phyloP scores from a whole-genome alignment of 75 land plant species.

The Ceratopteris richardii region DNA sequence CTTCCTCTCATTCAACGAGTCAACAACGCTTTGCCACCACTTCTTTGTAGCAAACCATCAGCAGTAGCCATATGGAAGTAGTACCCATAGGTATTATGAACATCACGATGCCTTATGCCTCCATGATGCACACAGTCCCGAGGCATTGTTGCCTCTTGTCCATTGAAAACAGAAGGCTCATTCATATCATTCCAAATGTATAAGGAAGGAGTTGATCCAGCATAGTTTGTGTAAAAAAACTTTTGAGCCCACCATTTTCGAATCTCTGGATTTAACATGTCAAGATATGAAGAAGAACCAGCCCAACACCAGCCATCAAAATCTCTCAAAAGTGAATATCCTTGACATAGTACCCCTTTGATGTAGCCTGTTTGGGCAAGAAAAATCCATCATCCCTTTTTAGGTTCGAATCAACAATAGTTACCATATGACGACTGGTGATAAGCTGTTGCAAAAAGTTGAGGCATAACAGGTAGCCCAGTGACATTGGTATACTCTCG shows the following conservation, averaged over 20 bases:
- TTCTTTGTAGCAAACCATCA: constrained; percentile 74
- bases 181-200: constrained; percentile 99
- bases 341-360: constrained; percentile 87
- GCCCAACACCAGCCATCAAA: constrained; percentile 99
- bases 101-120: constrained; percentile 77
- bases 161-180: constrained; percentile 98
- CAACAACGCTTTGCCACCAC: constrained; percentile 72
- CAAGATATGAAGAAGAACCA: constrained; percentile 85
- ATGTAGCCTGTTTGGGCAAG: constrained; percentile 78
- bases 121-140: no score
- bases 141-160: constrained; percentile 99
- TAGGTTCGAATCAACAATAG: constrained; percentile 95
- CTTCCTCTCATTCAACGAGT: no score
- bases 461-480: constrained; percentile 74
- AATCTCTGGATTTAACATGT: constrained; percentile 87
- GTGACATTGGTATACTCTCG: constrained; percentile 70
- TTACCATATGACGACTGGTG: constrained; percentile 97
- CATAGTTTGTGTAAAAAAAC: constrained; percentile 61
- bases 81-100: constrained; percentile 97
- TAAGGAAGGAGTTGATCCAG: constrained; percentile 76
- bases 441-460: constrained; percentile 74
- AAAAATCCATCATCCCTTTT: constrained; percentile 74
- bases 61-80: constrained; percentile 91
- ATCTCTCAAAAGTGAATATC: constrained; percentile 63
- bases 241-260: constrained; percentile 93